phyloP scores from a whole-genome alignment of 2,329 filamentous ascomycete genomes.

The Hypomyces perniciosus region DNA sequence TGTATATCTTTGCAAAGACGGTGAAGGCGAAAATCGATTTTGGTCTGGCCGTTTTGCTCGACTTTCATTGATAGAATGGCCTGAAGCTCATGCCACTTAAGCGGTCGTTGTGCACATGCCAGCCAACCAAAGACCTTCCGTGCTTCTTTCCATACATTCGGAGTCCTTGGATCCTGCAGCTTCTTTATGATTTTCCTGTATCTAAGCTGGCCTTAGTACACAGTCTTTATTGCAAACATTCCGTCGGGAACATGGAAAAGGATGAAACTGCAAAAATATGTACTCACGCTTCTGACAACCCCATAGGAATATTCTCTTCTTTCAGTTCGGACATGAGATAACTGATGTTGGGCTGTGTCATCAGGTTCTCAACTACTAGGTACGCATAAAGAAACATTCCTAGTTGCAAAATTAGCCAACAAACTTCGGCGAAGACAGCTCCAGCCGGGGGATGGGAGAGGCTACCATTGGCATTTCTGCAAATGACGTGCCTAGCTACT shows the following conservation, averaged over 20 bases:
- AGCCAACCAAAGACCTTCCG: conserved; percentile 34
- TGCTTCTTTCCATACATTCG: conserved; percentile 17
- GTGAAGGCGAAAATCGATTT: neutral
- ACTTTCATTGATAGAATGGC: conserved; percentile 22
- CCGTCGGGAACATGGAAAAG: neutral
- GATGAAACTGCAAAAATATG: neutral
- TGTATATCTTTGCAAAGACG: neutral
- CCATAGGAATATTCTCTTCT: neutral
- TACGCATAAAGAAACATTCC: neutral
- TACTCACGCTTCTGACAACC: neutral
- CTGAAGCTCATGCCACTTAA: conserved; percentile 37
- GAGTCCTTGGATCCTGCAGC: neutral
- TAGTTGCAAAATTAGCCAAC: neutral
- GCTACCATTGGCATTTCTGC: neutral
- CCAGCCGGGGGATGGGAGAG: no score
- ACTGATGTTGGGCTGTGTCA: no score
- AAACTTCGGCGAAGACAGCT: no score
- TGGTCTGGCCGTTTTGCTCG: neutral
- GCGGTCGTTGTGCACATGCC: conserved; percentile 31
- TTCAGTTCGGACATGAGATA: neutral
- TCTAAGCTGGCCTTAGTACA: neutral
- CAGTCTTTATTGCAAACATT: no score
- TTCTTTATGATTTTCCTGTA: neutral
- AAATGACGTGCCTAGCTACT: neutral
- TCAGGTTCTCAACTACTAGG: neutral